Conservation (phyloP, 306 rosid genomes). For the Glycine tomentella region DNA sequence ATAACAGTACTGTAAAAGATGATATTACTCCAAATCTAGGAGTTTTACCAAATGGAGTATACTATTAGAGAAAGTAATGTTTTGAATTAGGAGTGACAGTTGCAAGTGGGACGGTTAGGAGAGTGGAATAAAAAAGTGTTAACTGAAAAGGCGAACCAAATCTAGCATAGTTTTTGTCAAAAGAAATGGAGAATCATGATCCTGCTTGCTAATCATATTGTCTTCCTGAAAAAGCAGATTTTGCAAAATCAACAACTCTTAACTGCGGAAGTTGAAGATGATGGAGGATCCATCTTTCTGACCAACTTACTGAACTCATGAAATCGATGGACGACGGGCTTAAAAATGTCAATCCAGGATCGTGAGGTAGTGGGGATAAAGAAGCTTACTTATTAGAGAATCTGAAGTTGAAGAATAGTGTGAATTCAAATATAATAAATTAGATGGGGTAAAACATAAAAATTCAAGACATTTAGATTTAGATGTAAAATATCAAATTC, state of each 20-base stretch:
- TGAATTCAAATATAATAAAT: too few relatives aligned
- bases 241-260: constrained; percentile 25
- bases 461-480: background rate
- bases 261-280: background rate
- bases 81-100: constrained; percentile 27
- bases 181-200: constrained; percentile 46
- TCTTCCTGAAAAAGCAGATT: constrained; percentile 41
- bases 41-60: too few relatives aligned
- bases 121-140: background rate
- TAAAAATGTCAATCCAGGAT: too few relatives aligned
- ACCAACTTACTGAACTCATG: constrained; percentile 1
- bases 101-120: constrained; percentile 39
- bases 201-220: constrained; percentile 44
- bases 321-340: too few relatives aligned
- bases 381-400: too few relatives aligned
- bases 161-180: constrained; percentile 45
- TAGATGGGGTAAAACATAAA: too few relatives aligned
- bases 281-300: constrained; percentile 33
- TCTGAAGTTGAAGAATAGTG: too few relatives aligned
- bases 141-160: constrained; percentile 37
- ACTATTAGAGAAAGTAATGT: too few relatives aligned
- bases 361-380: too few relatives aligned
- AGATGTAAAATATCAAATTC: background rate
- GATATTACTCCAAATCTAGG: too few relatives aligned
- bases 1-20: too few relatives aligned